Conservation (phyloP, 1,284 basidiomycete species). For the Cutaneotrichosporon sp. region DNA sequence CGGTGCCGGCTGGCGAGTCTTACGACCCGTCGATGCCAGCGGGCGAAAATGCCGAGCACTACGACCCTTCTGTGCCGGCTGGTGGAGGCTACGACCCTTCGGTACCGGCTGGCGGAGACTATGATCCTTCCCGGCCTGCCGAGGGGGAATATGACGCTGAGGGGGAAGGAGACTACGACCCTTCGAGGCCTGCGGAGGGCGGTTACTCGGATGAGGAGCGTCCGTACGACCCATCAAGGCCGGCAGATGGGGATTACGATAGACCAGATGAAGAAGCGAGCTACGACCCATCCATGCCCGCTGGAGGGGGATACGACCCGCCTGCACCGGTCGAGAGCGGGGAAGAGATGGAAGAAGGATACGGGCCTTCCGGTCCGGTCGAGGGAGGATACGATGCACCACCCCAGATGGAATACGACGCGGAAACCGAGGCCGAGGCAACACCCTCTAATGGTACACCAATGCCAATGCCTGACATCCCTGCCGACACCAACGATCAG, state of each 20-base stretch:
- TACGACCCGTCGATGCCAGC: slow-evolving; percentile 16
- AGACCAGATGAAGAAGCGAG: background rate
- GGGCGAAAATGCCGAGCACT: background rate
- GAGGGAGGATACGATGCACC: slow-evolving; percentile 7
- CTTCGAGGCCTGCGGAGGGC: slow-evolving; percentile 11
- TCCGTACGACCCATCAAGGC: background rate
- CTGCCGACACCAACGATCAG: slow-evolving; percentile 10
- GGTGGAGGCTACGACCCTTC: slow-evolving; percentile 11
- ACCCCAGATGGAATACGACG: background rate
- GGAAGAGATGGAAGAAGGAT: slow-evolving; percentile 1
- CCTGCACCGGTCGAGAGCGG: slow-evolving; percentile 10
- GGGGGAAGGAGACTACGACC: slow-evolving; percentile 9
- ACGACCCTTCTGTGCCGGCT: slow-evolving; percentile 10
- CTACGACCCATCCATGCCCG: slow-evolving; percentile 15
- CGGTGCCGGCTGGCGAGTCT: background rate
- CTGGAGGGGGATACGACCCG: slow-evolving; percentile 5
- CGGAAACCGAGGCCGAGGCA: background rate
- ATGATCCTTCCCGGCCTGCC: slow-evolving; percentile 14
- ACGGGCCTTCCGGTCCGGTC: slow-evolving; percentile 8
- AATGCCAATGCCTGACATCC: slow-evolving; percentile 1
- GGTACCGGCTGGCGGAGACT: slow-evolving; percentile 1
- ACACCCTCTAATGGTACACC: slow-evolving; percentile 7
- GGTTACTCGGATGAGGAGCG: background rate
- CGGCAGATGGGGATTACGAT: background rate
- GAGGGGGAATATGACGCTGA: background rate